Percentiles rank a stretch among this genome's conserved stretches.
Conservation (phyloP, 1,284 basidiomycete genomes). For the Ustilago sp. region DNA sequence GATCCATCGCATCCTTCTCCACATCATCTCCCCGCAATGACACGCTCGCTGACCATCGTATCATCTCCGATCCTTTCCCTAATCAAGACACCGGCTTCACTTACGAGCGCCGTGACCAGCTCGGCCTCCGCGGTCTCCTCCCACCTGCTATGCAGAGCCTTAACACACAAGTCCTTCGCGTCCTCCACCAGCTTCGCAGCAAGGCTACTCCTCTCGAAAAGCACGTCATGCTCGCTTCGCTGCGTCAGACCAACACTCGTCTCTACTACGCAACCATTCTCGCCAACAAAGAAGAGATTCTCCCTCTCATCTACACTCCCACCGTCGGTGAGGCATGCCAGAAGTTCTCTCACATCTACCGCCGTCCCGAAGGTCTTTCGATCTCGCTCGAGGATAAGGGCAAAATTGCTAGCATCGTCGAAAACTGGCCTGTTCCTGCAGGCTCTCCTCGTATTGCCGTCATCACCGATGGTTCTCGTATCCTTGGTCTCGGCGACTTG, state of each 20-base stretch:
- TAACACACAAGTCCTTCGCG: conserved; percentile 76
- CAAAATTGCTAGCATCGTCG: conserved; percentile 77
- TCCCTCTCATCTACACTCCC: conserved; percentile 86
- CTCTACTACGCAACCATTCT: conserved; percentile 76
- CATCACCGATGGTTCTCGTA: conserved; percentile 84
- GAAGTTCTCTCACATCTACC: conserved; percentile 78
- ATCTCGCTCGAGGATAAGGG: conserved; percentile 77
- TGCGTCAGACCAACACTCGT: conserved; percentile 79
- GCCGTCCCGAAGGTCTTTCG: conserved; percentile 76
- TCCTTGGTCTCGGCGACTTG: conserved; percentile 91
- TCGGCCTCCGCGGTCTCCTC: conserved; percentile 78
- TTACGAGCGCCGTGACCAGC: conserved; percentile 75
- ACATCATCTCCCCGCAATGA: conserved; percentile 10
- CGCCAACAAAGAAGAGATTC: conserved; percentile 75
- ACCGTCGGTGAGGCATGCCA: conserved; percentile 90
- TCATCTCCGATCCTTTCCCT: conserved; percentile 39
- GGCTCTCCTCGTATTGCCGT: conserved; percentile 69
- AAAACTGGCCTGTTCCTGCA: conserved; percentile 79
- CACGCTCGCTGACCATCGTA: conserved; percentile 44
- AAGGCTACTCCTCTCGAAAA: conserved; percentile 80
- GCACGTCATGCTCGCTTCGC: conserved; percentile 81
- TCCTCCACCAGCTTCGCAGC: conserved; percentile 78
- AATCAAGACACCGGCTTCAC: conserved; percentile 76
- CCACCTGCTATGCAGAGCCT: conserved; percentile 74
- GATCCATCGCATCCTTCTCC: conserved; percentile 21